Percentiles rank a stretch among this genome's conserved stretches.
phyloP scores from a whole-genome alignment of 352 stramenopile species.

The Globisporangium uncinulatum region DNA sequence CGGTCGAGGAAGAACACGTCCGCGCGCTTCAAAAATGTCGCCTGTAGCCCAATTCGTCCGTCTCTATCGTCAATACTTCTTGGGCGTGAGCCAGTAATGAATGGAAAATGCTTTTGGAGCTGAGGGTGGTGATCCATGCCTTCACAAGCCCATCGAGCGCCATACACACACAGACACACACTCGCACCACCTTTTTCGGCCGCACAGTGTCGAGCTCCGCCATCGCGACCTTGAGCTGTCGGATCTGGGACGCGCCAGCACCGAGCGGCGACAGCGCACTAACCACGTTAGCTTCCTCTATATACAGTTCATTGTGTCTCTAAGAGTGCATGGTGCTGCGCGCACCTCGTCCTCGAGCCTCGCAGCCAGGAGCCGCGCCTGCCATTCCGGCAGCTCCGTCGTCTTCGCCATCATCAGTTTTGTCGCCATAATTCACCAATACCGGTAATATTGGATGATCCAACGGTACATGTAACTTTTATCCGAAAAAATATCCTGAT shows the following conservation, averaged over 20 bases:
- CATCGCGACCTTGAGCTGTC: conserved; percentile 69
- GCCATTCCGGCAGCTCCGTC: conserved; percentile 19
- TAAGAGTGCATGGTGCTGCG: not conserved
- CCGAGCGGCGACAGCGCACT: not conserved
- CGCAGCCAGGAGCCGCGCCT: conserved; percentile 30
- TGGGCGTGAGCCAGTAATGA: not conserved
- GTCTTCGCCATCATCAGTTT: not conserved
- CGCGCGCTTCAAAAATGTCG: conserved; percentile 60
- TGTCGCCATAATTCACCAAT: too few relatives aligned
- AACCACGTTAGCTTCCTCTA: not conserved
- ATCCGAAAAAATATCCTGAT: too few relatives aligned
- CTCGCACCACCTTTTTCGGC: conserved; percentile 49
- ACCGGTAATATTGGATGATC: too few relatives aligned
- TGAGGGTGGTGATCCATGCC: too few relatives aligned
- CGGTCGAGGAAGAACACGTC: conserved; percentile 76
- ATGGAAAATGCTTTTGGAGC: too few relatives aligned
- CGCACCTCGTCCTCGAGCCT: conserved; percentile 18
- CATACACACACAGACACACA: not conserved
- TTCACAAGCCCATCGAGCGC: not conserved
- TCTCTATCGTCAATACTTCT: not conserved
- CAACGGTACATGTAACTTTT: too few relatives aligned
- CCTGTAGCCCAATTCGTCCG: conserved; percentile 15
- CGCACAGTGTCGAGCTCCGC: conserved; percentile 62
- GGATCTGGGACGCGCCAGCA: conserved; percentile 37
- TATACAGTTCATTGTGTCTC: not conserved